Evolutionary conservation across 495 filamentous ascomycete species (phyloP).

Genomic region (Tuber magnatum): DNA sequence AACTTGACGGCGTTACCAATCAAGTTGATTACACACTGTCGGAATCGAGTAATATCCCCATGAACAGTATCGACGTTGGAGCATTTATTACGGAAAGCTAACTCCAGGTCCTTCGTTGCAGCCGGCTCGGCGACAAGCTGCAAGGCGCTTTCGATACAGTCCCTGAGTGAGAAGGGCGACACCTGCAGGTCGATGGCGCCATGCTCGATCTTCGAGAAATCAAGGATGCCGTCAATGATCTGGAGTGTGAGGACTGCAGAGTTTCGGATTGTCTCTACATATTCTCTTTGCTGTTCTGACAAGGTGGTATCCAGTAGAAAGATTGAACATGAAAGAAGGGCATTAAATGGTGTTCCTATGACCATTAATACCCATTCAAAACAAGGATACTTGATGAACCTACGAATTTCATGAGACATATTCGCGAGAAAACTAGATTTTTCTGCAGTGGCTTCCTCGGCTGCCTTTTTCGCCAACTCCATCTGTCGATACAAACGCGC

Average conservation of each 20-base stretch:
- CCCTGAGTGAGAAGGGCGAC: constrained; percentile 61
- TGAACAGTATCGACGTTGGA: constrained; percentile 58
- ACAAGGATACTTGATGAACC: neutral
- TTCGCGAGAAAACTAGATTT: constrained; percentile 41
- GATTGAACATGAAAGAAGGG: constrained; percentile 40
- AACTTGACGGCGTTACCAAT: constrained; percentile 69
- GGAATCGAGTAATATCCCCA: constrained; percentile 60
- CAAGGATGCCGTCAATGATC: constrained; percentile 64
- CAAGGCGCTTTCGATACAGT: constrained; percentile 62
- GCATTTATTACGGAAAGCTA: constrained; percentile 60
- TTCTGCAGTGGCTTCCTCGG: constrained; percentile 40
- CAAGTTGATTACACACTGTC: constrained; percentile 63
- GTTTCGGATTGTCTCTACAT: constrained; percentile 56
- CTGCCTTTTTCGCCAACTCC: constrained; percentile 40
- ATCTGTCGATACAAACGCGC: constrained; percentile 41
- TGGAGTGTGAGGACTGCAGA: constrained; percentile 60
- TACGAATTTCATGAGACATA: constrained; percentile 40
- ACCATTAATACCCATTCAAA: neutral
- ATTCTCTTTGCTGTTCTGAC: constrained; percentile 52
- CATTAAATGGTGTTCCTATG: constrained; percentile 39
- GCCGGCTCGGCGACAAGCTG: constrained; percentile 60
- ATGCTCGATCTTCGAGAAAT: constrained; percentile 63
- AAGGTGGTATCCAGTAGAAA: constrained; percentile 52
- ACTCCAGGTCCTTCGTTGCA: constrained; percentile 60
- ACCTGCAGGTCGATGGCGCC: constrained; percentile 60